Evolutionary conservation across 2,329 filamentous ascomycete species (phyloP), one percentile per base, ranked within the genome.

Genomic region (Dothideomycetes sp.): DNA sequence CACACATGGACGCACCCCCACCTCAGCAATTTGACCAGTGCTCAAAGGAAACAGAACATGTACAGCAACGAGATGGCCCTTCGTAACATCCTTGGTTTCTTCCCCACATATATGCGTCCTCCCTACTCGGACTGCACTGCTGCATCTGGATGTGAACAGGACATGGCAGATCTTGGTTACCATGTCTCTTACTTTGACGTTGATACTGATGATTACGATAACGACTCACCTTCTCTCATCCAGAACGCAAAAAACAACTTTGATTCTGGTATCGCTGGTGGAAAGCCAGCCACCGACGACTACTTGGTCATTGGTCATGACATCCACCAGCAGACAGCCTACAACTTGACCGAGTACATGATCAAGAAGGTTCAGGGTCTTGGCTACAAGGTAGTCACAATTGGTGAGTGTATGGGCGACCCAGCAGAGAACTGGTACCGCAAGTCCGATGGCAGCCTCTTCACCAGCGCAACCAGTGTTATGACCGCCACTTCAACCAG

Each of bases 101-200:
- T 72, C 49, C 71, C 72, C 17, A 73, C 70, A 17, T 75, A 75
- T 53, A 70, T 73, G 64, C 61, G 61, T 9, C 66, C 64, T 12
- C 66, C 66, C 6, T 68, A 67, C 51, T 65, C 60, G 60, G 66
- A 67, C 53, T 70, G 68, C 53, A 62, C 60, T 25, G 51, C 53
- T 25, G 52, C 48, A 19, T 58, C 53, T 3, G 61, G 56, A 6
- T 69, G 65, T 50, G 56, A 62, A 51, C 43, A 53, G 15, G 55
- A 61, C 36, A 53, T 67, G 53, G 55, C 62, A 25, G 55, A 54
- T 32, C 54, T 78, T 35, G 71, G 71, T 42, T 78, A 77, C 63
- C 74, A 75, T 52, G 67, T 78, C 51, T 70, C 74, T 51, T 78
- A 74, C 50, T 67, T 77, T 51, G 71, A 79, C 47, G 61, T 80